Percentiles rank a stretch among this genome's conserved stretches.
phyloP scores from a whole-genome alignment of 257 asterid genomes.

The Eustoma russellianum region DNA sequence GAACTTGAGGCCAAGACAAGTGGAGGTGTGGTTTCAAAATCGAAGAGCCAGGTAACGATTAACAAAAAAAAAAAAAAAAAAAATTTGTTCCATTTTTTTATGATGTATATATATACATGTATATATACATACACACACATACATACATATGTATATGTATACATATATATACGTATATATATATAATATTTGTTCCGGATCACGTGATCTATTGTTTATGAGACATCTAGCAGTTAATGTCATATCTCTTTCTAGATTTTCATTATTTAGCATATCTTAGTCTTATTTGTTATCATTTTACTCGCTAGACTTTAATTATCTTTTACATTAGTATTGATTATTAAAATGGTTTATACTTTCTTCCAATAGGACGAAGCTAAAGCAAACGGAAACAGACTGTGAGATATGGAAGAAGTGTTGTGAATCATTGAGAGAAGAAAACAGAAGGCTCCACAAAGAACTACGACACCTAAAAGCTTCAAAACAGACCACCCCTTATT shows the following conservation, averaged over 20 bases:
- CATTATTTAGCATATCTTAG: too few relatives aligned
- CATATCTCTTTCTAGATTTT: too few relatives aligned
- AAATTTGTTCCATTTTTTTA: too few relatives aligned
- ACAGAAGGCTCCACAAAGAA: conserved; percentile 50
- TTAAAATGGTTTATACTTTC: neutral
- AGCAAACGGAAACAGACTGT: conserved; percentile 69
- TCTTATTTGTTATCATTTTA: too few relatives aligned
- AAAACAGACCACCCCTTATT: conserved; percentile 26
- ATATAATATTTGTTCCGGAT: neutral
- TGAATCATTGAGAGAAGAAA: conserved; percentile 51
- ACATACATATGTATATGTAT: neutral
- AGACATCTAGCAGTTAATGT: neutral
- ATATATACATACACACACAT: too few relatives aligned
- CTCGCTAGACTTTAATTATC: too few relatives aligned
- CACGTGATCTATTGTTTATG: too few relatives aligned
- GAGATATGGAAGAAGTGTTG: conserved; percentile 52
- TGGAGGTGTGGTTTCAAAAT: conserved; percentile 45
- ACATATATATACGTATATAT: neutral
- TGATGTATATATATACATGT: too few relatives aligned
- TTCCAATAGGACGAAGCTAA: conserved; percentile 48
- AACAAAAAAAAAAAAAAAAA: too few relatives aligned
- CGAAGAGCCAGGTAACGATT: conserved; percentile 33
- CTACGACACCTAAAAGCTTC: conserved; percentile 39
- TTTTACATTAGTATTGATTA: neutral
- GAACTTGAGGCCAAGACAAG: conserved; percentile 30